Base-by-base conservation (phyloP, 2,329 filamentous ascomycete species). In the Cryphonectria japonica region DNA sequence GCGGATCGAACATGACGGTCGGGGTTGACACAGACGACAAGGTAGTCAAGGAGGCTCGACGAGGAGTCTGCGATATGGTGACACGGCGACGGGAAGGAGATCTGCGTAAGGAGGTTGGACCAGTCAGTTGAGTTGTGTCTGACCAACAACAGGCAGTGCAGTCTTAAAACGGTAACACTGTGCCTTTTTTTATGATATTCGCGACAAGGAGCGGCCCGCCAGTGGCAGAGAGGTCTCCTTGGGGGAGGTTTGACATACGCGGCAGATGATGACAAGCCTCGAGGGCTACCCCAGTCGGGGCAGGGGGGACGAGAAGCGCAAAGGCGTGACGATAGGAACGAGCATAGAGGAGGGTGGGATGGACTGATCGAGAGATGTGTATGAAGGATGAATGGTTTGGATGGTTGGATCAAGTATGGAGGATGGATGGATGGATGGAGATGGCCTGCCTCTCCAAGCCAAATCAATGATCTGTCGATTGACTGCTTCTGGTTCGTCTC, bases 1-100 rank as follows among this genome's bases (percentile, higher is more conserved):
- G 22, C 60, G 66, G 66, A 29, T 19, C 29, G 41, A 50, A 69
- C 60, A 69, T 69, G 60, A 54, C 60, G 57, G 29, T 34, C 66
- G 57, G 64, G 41, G n/a, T 26, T 5, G 52, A 14, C 32, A 29
- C 26, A 29, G 26, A 57, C n/a, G 11, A 26, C 13, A 26, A 32
- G 62, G 8, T 8, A 41, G 41, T 65, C 6, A 34, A 50, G 43
- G 43, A 32, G 46, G 63, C 19, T 26, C 37, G 62, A 29, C 37
- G 39, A 29, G 32, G 22, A 11, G 50, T 11, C 29, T 37, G 29
- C 37, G 14, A 6, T 2, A 22, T 34, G 29, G 57, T 29, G 32
- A 34, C 32, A 22, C 19, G 59, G 32, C 16, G 34, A 22, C 16
- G 37, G 3, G 54, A 32, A 16, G 54, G 19, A 19, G 29, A 26